Evolutionary conservation across 2,329 filamentous ascomycete genomes (phyloP).

Genomic region (Neonectria sp.): DNA sequence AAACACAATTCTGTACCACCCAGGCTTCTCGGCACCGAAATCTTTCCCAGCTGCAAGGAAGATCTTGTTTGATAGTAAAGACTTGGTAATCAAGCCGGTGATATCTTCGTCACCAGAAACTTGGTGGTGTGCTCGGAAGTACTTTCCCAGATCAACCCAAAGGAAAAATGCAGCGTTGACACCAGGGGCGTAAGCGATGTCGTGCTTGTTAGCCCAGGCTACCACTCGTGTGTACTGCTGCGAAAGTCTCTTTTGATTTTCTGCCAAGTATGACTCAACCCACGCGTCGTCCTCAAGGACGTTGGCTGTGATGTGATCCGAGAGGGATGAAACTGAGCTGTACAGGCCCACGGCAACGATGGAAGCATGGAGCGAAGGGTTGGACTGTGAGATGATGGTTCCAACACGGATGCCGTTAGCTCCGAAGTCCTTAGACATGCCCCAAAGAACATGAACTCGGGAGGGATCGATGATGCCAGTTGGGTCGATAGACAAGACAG

Average conservation of each 20-base stretch:
- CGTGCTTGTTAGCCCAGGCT: slow-evolving; percentile 54
- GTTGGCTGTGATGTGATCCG: slow-evolving; percentile 58
- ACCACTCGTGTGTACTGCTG: slow-evolving; percentile 57
- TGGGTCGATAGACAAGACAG: slow-evolving; percentile 60
- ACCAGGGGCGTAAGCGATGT: slow-evolving; percentile 61
- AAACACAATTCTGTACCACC: slow-evolving; percentile 59
- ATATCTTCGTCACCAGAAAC: slow-evolving; percentile 38
- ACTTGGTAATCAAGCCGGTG: slow-evolving; percentile 46
- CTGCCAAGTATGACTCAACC: slow-evolving; percentile 59
- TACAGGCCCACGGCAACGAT: slow-evolving; percentile 57
- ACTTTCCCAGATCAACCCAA: slow-evolving; percentile 63
- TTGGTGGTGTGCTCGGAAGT: slow-evolving; percentile 41
- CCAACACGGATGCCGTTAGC: slow-evolving; percentile 70
- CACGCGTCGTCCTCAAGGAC: slow-evolving; percentile 62
- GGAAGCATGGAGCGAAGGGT: slow-evolving; percentile 55
- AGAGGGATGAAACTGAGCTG: slow-evolving; percentile 60
- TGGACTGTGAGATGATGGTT: slow-evolving; percentile 64
- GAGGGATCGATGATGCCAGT: slow-evolving; percentile 61
- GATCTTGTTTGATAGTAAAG: slow-evolving; percentile 50
- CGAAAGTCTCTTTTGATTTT: slow-evolving; percentile 59
- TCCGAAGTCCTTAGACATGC: slow-evolving; percentile 68
- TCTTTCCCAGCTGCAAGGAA: slow-evolving; percentile 55
- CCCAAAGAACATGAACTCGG: slow-evolving; percentile 67
- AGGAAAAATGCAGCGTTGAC: slow-evolving; percentile 70
- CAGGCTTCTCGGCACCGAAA: slow-evolving; percentile 56